Evolutionary conservation across 164 flowering plant genomes (phyloP), one percentile per base, ranked within the genome.

Genomic region (Cinnamomum chago): DNA sequence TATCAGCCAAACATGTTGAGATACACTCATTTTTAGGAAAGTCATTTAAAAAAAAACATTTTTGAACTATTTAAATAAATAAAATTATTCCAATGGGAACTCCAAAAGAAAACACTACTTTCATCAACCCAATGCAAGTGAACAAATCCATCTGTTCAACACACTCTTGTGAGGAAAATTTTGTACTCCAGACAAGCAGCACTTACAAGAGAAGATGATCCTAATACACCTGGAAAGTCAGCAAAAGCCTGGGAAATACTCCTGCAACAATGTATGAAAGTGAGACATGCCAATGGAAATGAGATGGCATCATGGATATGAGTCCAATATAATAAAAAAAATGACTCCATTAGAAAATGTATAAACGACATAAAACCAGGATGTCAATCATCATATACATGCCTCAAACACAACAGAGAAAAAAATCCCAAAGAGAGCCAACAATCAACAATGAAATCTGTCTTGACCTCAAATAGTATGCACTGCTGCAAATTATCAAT

Each of bases 131-230:
- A 30, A 67, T 67, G 47, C 50, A 67, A 28, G 70, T 27, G 10
- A 3, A 28, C 9, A 33, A 13, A 65, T 6, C 6, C 25, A 11
- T 15, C 22, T 14, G 13, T 17, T 20, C 55, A 65, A n/a, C 18
- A 60, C 20, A 60, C 20, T 18, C 35, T 35, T 64, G 35, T 17
- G n/a, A 52, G 12, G 23, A 64, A 22, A 22, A 6, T 24, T 2
- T 22, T 11, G 22, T 11, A 22, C 14, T 22, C 20, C 20, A 64
- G 10, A 24, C 28, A 17, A 30, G 33, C 35, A 25, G 35, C 22
- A 81, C 88, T 82, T 30, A 86, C 90, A 81, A 76, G 23, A 51
- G 85, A 76, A 25, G 76, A 72, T 72, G 86, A 77, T 72, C 78
- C 81, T 55, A 76, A 60, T 28, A 84, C 78, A 73, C 83, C 80